Percentiles rank a stretch among this genome's conserved stretches.
Evolutionary conservation across 2,329 filamentous ascomycete genomes (phyloP).

Genomic region (Talaromyces rugulosus): DNA sequence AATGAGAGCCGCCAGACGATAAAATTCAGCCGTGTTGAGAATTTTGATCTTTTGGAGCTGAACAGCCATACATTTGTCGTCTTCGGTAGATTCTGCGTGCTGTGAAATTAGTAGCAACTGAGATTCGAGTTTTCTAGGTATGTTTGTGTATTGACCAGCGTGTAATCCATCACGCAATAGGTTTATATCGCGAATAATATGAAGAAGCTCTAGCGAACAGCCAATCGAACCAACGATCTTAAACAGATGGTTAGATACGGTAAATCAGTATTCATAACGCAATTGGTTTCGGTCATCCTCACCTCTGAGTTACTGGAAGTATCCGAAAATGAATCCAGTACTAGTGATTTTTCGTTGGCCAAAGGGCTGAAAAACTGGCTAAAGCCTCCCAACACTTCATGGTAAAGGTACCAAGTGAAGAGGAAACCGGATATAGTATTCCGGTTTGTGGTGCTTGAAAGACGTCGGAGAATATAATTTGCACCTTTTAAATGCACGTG

Average conservation of each 20-base stretch:
- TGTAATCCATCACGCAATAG: neutral
- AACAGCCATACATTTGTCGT: too few relatives aligned
- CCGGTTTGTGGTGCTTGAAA: neutral
- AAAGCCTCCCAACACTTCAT: conserved; percentile 9
- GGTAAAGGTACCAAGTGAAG: conserved; percentile 8
- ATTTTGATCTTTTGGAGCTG: too few relatives aligned
- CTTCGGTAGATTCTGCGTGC: neutral
- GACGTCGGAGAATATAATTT: conserved; percentile 1
- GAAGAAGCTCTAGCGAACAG: too few relatives aligned
- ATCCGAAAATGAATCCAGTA: neutral
- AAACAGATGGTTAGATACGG: too few relatives aligned
- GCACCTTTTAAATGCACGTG: conserved; percentile 5
- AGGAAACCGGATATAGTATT: neutral
- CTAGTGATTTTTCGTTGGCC: neutral
- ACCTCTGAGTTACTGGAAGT: neutral
- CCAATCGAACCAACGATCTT: too few relatives aligned
- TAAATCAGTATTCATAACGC: too few relatives aligned
- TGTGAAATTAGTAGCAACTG: neutral
- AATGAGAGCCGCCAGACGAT: neutral
- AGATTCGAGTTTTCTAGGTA: neutral
- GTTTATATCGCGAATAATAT: neutral
- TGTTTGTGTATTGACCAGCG: neutral
- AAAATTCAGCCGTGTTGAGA: neutral
- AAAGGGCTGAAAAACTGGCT: neutral
- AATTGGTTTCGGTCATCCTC: too few relatives aligned